These are phyloP conservation scores for Sisymbrium altissimum DNA, from an alignment of 345 rosid species.

Conservation along the genomic window DNA sequence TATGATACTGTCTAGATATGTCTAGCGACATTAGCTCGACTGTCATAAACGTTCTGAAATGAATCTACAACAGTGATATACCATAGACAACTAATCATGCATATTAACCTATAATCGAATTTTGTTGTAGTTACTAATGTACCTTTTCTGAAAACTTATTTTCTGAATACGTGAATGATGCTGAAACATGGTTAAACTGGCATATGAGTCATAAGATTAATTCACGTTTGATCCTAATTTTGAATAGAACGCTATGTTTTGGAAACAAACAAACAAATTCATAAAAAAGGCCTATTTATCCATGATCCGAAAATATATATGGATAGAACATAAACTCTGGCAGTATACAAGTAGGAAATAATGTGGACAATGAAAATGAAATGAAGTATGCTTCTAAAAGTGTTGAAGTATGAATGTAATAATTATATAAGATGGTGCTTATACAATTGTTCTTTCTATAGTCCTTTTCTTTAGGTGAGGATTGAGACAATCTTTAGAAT, in stretches of 20 bases:
- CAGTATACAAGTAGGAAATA: background rate
- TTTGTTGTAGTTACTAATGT: background rate
- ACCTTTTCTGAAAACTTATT: background rate
- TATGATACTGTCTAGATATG: background rate
- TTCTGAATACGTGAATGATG: too few relatives aligned
- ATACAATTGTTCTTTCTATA: background rate
- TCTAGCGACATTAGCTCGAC: background rate
- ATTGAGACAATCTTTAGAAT: constrained; percentile 25
- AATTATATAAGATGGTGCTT: background rate
- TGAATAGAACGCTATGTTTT: background rate
- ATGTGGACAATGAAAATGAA: constrained; percentile 3
- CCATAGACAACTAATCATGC: background rate
- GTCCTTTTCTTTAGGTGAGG: constrained; percentile 34
- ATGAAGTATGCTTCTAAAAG: background rate
- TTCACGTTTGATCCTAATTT: background rate
- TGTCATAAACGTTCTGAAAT: background rate
- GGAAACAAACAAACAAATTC: background rate
- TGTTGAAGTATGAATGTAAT: constrained; percentile 5
- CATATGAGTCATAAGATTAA: too few relatives aligned
- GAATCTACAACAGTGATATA: background rate
- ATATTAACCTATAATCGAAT: background rate
- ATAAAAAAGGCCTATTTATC: background rate
- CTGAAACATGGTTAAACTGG: background rate
- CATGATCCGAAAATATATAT: background rate
- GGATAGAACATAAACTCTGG: background rate